phyloP scores from a whole-genome alignment of 2,329 filamentous ascomycete genomes.

The Mollisia scopiformis region DNA sequence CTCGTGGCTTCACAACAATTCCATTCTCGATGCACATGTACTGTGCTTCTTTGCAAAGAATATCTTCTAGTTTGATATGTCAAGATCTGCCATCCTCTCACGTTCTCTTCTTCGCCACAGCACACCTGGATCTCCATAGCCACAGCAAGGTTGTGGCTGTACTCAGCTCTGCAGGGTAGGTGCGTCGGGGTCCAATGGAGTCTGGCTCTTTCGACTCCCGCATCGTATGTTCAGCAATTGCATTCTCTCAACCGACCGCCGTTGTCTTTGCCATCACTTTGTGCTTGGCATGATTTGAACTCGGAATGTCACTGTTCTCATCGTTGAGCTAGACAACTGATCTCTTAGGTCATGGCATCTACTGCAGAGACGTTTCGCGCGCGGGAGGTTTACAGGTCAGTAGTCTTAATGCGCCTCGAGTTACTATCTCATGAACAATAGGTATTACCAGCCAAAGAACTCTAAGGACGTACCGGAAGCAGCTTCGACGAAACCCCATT shows the following conservation, averaged over 20 bases:
- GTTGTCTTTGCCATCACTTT: neutral
- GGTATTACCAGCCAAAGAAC: constrained; percentile 27
- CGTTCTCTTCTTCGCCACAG: too few relatives aligned
- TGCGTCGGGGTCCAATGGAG: neutral
- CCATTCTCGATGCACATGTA: neutral
- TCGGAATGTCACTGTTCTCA: neutral
- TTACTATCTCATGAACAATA: neutral
- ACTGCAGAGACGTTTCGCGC: neutral
- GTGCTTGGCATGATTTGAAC: neutral
- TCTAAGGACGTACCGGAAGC: neutral
- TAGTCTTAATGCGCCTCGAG: neutral
- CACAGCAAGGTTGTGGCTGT: neutral
- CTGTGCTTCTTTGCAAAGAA: too few relatives aligned
- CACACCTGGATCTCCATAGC: neutral
- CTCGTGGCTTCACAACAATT: neutral
- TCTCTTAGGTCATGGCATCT: neutral
- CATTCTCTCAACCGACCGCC: neutral
- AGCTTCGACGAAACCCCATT: neutral
- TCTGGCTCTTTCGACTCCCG: neutral
- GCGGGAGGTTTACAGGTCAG: neutral
- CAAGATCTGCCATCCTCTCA: too few relatives aligned
- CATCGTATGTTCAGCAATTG: neutral
- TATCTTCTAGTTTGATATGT: too few relatives aligned
- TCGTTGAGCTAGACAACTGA: neutral
- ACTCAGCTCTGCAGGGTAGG: neutral